Base-by-base conservation (phyloP, 2,329 filamentous ascomycete species). In the Sclerotinia minor region DNA sequence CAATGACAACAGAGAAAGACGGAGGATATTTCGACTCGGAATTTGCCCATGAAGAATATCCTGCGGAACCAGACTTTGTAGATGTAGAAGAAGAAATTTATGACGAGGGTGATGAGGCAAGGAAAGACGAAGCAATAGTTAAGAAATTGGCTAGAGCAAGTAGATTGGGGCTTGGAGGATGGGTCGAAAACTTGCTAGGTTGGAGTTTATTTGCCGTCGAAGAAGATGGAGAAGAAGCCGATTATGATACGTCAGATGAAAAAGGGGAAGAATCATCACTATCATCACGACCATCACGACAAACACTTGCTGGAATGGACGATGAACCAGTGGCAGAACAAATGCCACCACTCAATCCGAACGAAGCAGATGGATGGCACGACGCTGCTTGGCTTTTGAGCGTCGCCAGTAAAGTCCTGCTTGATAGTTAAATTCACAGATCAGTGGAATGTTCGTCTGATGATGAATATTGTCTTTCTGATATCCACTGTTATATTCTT, bases 361-460 rank as follows among this genome's bases (percentile, higher is more conserved):
- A 81, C 11, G 83, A 89, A 64, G 83, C 85, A 54, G 86, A 85
- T 21, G 84, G 83, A 11, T 90, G 87, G 88, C 83, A 85, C 68
- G 88, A 90, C 77, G 88, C 87, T 35, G 87, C 87, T 21, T 91
- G 88, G 88, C 77, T 91, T 58, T 77, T 90, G 67, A 88, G 83
- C 71, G 86, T 90, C 70, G 88, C 87, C 41, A 75, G 72, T 53
- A 77, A 76, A 55, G 76, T 76, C 15, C 65, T 78, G 49, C 67
- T 78, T 29, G 38, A 41, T 17, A 41, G 38, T 41, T 41, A 1
- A 41, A 41, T 15, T 1, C 15, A 41, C 38, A 41, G 15, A 17
- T 41, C 38, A 41, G 38, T 41, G 38, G 13, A 41, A 41, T 5
- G 13, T 41, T 17, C 13, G 38, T 15, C 38, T 41, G 15, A 15